Percentiles rank a stretch among this genome's conserved stretches.
Conservation (phyloP, 768 basidiomycete species). For the Rhodotorula paludigena region DNA sequence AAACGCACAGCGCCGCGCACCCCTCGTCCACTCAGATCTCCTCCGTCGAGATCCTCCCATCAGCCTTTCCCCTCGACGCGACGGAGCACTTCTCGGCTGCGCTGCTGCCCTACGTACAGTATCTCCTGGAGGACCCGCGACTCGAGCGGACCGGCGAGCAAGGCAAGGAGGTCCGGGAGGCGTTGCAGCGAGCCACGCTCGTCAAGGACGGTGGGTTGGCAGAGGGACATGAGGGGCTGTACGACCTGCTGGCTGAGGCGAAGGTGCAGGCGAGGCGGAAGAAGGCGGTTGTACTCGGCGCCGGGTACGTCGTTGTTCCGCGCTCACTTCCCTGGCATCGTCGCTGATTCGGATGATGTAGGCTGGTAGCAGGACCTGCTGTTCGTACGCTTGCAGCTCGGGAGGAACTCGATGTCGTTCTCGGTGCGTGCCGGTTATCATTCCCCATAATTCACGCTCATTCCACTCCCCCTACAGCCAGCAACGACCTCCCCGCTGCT, state of each 20-base stretch:
- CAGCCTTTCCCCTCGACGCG: slow-evolving; percentile 75
- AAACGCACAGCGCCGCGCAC: slow-evolving; percentile 52
- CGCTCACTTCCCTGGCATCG: too few relatives aligned
- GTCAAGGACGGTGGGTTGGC: slow-evolving; percentile 58
- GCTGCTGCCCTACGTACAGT: slow-evolving; percentile 64
- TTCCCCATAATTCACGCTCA: slow-evolving; percentile 5
- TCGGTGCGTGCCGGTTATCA: slow-evolving; percentile 58
- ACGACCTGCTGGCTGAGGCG: slow-evolving; percentile 51
- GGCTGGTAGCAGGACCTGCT: slow-evolving; percentile 84
- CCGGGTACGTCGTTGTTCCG: slow-evolving; percentile 52
- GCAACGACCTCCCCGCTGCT: slow-evolving; percentile 64
- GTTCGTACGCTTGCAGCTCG: slow-evolving; percentile 59
- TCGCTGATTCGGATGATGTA: neutral
- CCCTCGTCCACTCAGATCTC: slow-evolving; percentile 62
- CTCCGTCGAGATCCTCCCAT: slow-evolving; percentile 85
- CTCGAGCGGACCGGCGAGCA: slow-evolving; percentile 50
- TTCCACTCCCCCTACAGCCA: slow-evolving; percentile 56
- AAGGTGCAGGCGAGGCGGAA: slow-evolving; percentile 50
- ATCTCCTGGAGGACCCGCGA: slow-evolving; percentile 45
- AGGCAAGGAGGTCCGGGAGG: slow-evolving; percentile 46
- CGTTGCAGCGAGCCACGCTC: slow-evolving; percentile 68
- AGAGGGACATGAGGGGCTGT: slow-evolving; percentile 59
- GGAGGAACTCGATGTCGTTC: slow-evolving; percentile 61
- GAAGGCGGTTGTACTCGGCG: slow-evolving; percentile 71
- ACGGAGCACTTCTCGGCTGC: slow-evolving; percentile 67